Evolutionary conservation across 148 eudicot species (phyloP), one percentile per base, ranked within the genome.

Genomic region (Pharnaceum exiguum): DNA sequence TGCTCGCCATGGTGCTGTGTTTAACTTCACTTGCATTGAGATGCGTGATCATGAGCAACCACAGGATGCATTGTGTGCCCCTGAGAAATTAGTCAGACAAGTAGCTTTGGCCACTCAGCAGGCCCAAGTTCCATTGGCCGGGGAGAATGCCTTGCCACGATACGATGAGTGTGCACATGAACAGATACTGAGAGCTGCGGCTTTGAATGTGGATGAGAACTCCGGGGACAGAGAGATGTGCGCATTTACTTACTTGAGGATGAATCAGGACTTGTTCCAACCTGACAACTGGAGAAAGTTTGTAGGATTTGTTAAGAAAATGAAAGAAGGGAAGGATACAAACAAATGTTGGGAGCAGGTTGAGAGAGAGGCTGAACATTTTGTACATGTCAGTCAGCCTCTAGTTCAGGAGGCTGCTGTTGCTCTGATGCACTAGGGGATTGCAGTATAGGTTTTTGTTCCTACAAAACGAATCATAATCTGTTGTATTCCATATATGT

Each of bases 21-120:
- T 93, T 70, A 93, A 93, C 68, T 93, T 93, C 84, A 93, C 98
- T 0, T 93, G 98, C 49, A 85, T 93, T 2, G 98, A 93, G 53
- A 93, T 93, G 98, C 78, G 95, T 7, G 98, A 93, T 28, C 82
- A 88, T 42, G 98, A 93, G 79, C 98, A 93, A 67, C 98, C 98
- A 0, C 96, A 88, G 60, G 95, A 93, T 2, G 98, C 98, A 0
- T 59, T 60, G 11, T 93, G 98, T 52, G 88, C 86, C 5, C 98
- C 98, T 0, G 98, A 87, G 78, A 85, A 83, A 58, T 85, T 93
- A 1, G 98, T 93, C 1, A 73, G 59, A 68, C 98, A 93, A 63
- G 96, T 93, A 7, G 82, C 78, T 23, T 9, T 67, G n/a, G 96
- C 96, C 4, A 79, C 98, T 1, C 78, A 67, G 29, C 72, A 74